phyloP scores from a whole-genome alignment of 2,329 filamentous ascomycete genomes.

The Trichoderma hamatum region DNA sequence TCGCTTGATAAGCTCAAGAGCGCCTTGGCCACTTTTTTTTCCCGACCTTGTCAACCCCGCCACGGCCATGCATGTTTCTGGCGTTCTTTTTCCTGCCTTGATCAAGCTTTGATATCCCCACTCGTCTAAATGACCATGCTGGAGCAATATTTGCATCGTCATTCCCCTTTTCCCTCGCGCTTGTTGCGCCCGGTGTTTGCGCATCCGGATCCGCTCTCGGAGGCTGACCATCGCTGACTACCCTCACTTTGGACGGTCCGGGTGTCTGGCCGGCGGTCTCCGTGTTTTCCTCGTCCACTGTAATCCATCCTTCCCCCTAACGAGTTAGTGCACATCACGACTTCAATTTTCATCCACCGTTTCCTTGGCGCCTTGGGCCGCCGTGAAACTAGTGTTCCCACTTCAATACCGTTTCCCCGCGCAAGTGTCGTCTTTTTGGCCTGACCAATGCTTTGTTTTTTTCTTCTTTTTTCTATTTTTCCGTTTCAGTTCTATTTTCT shows the following conservation, averaged over 20 bases:
- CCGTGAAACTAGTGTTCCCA: slow-evolving; percentile 48
- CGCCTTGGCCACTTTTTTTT: background rate
- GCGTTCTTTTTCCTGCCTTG: slow-evolving; percentile 22
- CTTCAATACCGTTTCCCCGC: slow-evolving; percentile 32
- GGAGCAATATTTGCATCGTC: slow-evolving; percentile 38
- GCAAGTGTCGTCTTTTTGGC: slow-evolving; percentile 25
- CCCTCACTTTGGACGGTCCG: slow-evolving; percentile 30
- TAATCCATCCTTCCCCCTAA: slow-evolving; percentile 16
- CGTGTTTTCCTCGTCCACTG: slow-evolving; percentile 39
- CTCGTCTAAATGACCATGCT: slow-evolving; percentile 36
- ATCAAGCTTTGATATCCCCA: slow-evolving; percentile 31
- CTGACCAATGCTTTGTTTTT: slow-evolving; percentile 35
- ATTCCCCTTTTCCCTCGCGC: slow-evolving; percentile 33
- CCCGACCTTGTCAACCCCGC: slow-evolving; percentile 12
- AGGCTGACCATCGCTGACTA: slow-evolving; percentile 31
- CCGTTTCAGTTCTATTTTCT: slow-evolving; percentile 25
- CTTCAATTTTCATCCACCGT: slow-evolving; percentile 28
- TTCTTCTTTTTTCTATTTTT: slow-evolving; percentile 4
- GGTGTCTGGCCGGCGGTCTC: slow-evolving; percentile 31
- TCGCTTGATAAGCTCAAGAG: background rate
- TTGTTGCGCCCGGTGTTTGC: slow-evolving; percentile 25
- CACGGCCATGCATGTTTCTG: slow-evolving; percentile 1
- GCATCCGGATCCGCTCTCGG: slow-evolving; percentile 37
- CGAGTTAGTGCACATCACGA: slow-evolving; percentile 26
- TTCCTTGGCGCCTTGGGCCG: slow-evolving; percentile 41